Percentiles rank a stretch among this genome's conserved stretches.
Conservation (phyloP, 1,284 basidiomycete species). For the Heimioporus retisporus region DNA sequence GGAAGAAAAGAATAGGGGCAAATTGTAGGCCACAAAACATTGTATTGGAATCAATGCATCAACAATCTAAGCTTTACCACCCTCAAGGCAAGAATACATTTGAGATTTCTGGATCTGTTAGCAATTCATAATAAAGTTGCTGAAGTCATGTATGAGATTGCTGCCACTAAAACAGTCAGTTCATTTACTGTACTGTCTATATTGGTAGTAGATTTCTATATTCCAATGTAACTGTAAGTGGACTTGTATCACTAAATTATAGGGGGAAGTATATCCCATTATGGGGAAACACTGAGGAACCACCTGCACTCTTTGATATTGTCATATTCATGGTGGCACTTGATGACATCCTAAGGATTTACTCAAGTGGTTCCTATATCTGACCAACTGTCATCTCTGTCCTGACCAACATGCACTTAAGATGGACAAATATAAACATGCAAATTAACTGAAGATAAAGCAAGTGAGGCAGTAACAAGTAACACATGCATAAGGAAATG, state of each 20-base stretch:
- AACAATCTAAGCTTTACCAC: constrained; percentile 95
- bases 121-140: constrained; percentile 66
- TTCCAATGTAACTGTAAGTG: constrained; percentile 73
- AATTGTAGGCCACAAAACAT: constrained; percentile 93
- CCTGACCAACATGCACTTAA: no score
- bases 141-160: constrained; percentile 87
- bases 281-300: constrained; percentile 95
- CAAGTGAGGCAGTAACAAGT: no score
- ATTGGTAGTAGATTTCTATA: constrained; percentile 74
- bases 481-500: no score
- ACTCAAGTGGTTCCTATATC: no score
- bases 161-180: constrained; percentile 95
- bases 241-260: constrained; percentile 57
- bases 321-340: constrained; percentile 96
- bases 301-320: constrained; percentile 90
- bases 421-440: no score
- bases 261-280: constrained; percentile 81
- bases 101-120: constrained; percentile 92
- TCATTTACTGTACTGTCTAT: constrained; percentile 86
- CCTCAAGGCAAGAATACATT: constrained; percentile 95
- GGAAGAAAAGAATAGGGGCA: no score
- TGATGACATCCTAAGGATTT: constrained; percentile 75
- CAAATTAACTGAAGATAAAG: no score
- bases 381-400: no score
- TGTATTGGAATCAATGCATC: constrained; percentile 89